Percentiles rank a stretch among this genome's conserved stretches.
Evolutionary conservation across 129 eudicot genomes (phyloP).

Genomic region (Tagetes erecta): DNA sequence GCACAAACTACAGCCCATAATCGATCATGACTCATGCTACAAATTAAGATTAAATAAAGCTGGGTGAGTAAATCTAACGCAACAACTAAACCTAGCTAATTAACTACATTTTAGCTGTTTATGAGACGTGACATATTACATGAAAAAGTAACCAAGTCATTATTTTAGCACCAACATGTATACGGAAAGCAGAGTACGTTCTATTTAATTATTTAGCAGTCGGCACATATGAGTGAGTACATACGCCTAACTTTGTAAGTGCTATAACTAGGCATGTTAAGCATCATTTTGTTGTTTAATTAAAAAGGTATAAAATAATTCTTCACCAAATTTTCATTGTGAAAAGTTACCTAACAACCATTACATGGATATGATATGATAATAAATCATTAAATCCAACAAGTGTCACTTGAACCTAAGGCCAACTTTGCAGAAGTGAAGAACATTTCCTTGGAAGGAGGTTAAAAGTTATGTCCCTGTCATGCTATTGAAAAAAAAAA

Average conservation of each 20-base stretch:
- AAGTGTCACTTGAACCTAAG: neutral
- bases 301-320: no score
- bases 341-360: neutral
- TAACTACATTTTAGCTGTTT: neutral
- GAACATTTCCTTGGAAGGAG: neutral
- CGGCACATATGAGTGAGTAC: neutral
- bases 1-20: neutral
- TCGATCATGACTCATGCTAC: neutral
- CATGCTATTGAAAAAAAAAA: neutral
- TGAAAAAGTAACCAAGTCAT: neutral
- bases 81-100: neutral
- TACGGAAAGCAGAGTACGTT: neutral
- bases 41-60: neutral
- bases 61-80: neutral
- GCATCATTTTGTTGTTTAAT: neutral
- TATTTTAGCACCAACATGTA: neutral
- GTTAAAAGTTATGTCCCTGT: neutral
- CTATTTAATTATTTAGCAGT: neutral
- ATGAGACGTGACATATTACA: neutral
- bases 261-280: slow-evolving; percentile 1
- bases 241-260: neutral
- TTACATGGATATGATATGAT: neutral
- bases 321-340: neutral
- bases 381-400: neutral
- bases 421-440: neutral